These are phyloP conservation scores for Capsicum rhomboideum DNA, from an alignment of 257 asterid species.

Conservation along the genomic window DNA sequence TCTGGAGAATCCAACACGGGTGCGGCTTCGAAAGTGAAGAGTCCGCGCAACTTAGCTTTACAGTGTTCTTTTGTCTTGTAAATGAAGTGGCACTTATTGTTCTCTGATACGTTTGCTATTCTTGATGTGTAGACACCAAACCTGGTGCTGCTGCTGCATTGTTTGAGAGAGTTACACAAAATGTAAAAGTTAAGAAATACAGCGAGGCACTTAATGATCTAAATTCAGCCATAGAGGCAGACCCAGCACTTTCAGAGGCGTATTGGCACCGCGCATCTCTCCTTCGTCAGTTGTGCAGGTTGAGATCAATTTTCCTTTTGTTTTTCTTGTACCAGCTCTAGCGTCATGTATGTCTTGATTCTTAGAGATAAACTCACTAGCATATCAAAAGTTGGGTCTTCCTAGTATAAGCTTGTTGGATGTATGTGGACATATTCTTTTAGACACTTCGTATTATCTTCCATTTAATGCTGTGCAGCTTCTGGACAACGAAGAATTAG, in stretches of 20 bases:
- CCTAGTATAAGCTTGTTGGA: not conserved
- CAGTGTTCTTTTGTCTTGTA: not conserved
- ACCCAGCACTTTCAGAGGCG: constrained; percentile 78
- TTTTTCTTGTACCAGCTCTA: not conserved
- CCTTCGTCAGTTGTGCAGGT: constrained; percentile 87
- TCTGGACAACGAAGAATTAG: not conserved
- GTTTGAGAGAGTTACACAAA: constrained; percentile 67
- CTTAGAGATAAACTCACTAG: not conserved
- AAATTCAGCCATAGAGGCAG: constrained; percentile 80
- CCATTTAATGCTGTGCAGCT: not conserved
- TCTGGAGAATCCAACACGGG: too few relatives aligned
- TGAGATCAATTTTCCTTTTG: not conserved
- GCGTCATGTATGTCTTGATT: not conserved
- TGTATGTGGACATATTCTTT: not conserved
- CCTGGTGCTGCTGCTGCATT: constrained; percentile 64
- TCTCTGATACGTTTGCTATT: not conserved
- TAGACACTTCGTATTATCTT: not conserved
- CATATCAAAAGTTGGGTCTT: not conserved
- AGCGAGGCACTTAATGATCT: constrained; percentile 83
- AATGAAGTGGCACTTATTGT: constrained; percentile 2
- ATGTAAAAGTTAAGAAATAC: constrained; percentile 68
- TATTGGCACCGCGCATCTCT: constrained; percentile 72
- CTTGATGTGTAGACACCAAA: constrained; percentile 44
- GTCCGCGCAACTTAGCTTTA: too few relatives aligned
- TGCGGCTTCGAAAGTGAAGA: too few relatives aligned